Base-by-base conservation (phyloP, 2,329 filamentous ascomycete genomes). In the Fusarium pseudograminearum region DNA sequence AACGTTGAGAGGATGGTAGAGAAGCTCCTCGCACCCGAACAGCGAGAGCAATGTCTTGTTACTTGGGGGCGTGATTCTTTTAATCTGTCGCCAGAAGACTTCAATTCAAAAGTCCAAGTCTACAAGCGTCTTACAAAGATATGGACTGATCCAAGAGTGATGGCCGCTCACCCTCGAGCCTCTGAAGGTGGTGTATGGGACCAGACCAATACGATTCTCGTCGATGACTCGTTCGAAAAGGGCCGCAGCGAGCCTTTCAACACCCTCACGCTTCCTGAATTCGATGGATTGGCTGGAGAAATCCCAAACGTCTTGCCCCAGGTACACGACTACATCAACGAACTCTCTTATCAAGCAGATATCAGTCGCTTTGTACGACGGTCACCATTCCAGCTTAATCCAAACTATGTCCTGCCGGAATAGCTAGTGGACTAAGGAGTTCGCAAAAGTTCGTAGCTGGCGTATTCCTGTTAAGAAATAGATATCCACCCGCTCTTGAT, bases 171-270 rank as follows among this genome's bases (percentile, higher is more conserved):
- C 78, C 86, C 82, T n/a, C 76, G 75, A 34, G 77, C 74, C 16
- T 77, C 72, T 1, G 56, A 66, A 22, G 83, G 80, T 26, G 78
- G 75, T 16, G 73, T 78, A 15, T 98, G 94, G 91, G 86, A 90
- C 73, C 94, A 97, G 80, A 85, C 85, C 52, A 97, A 98, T 78
- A 98, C 96, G 0, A 86, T 98, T 9, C 84, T 99, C 28, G 89
- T 98, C 40, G 96, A 99, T 73, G 96, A 98, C 80, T 93, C 90
- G 31, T 74, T 80, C 2, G 86, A 94, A 74, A 99, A 98, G 83
- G 94, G 91, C 1, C 85, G 88, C 28, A 90, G 87, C 57, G 93
- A 99, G 78, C 96, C 96, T 1, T 87, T 88, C 80, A 98, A 98
- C 74, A 85, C 96, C 24, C 80, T 98, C 12, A 83, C 90, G 69